Base-by-base conservation (phyloP, 225 moss, liverwort and hornwort genomes). In the Pseudoscleropodium purum region DNA sequence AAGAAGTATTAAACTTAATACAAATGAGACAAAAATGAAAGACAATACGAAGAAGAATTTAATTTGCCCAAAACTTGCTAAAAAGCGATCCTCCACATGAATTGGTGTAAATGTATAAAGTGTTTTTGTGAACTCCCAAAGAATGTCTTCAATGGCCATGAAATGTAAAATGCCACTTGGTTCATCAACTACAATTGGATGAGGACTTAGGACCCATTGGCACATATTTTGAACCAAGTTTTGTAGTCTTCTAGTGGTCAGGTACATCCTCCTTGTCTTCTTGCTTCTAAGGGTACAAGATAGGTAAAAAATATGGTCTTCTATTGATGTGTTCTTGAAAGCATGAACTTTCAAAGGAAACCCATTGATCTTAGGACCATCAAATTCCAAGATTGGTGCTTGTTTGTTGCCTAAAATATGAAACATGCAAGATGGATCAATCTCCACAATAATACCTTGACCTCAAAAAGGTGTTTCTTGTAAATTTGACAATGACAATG, bases 41-140 rank as follows among this genome's bases (percentile, higher is more conserved):
- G 29, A 14, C 1, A 39, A 0, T 10, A 13, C 1, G 2, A 31
- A 10, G 2, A 18, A 2, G 4, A 29, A 21, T 78, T 18, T 34
- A 19, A 69, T 11, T 2, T 26, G 6, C 4, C 11, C 26, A 1
- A 20, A 19, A 5, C 85, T 30, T 88, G 49, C 85, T 29, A 74
- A 8, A 70, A 24, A 88, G n/a, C 15, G 73, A 21, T 88, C 24
- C 29, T 74, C 1, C 0, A 88, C 47, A 19, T 1, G 0, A 63
- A 5, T 0, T 25, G 6, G 2, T 19, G 33, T 45, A 17, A 88
- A 24, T 8, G 6, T n/a, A 16, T 66, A 75, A 1, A 75, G 11
- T 2, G 1, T 3, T 36, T 85, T 75, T 19, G 85, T 60, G 5
- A 88, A 88, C 11, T 10, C 60, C 59, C 59, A 91, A 3, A 85